Base-by-base conservation (phyloP, 306 rosid species). In the Pyrus communis region DNA sequence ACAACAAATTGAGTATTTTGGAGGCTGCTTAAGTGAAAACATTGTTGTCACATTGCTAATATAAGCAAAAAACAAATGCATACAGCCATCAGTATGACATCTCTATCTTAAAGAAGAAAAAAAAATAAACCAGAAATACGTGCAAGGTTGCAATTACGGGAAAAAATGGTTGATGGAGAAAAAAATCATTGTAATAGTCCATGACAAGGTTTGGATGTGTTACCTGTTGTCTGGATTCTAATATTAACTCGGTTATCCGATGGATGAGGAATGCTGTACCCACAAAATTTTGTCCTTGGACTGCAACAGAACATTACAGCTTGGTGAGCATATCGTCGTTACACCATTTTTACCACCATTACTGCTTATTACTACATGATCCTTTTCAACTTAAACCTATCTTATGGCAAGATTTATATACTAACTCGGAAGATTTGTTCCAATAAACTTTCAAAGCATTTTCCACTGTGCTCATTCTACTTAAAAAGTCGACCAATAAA, bases 181-280 rank as follows among this genome's bases (percentile, higher is more conserved):
- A 31, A 67, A 25, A 71, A 67, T 38, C 68, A 70, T 66, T 43
- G 42, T 23, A 71, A 75, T 38, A 18, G 58, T 46, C 7, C 67
- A 28, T 31, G 65, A 38, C 38, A 75, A 49, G 46, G n/a, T 12
- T n/a, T 23, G 30, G 51, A 61, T 38, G 61, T 38, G 13, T 82
- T 84, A 88, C 98, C 93, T 57, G 93, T 93, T 54, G 97, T 88
- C 74, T 91, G 94, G 72, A 91, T 86, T 83, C 97, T 86, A 65
- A 90, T 80, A 74, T 93, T 93, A 78, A 91, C 98, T 46, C 82
- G 87, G 71, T 88, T 91, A 11, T 93, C 96, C 33, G 93, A 93
- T 59, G 93, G 98, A 86, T 93, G 97, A 73, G 98, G 97, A 80
- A 90, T 93, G 94, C 88, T 93, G 81, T 91, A 88, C 19, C 97